These are phyloP conservation scores for Acrocalymma vagum DNA, from an alignment of 2,329 filamentous ascomycete genomes.

Conservation along the genomic window DNA sequence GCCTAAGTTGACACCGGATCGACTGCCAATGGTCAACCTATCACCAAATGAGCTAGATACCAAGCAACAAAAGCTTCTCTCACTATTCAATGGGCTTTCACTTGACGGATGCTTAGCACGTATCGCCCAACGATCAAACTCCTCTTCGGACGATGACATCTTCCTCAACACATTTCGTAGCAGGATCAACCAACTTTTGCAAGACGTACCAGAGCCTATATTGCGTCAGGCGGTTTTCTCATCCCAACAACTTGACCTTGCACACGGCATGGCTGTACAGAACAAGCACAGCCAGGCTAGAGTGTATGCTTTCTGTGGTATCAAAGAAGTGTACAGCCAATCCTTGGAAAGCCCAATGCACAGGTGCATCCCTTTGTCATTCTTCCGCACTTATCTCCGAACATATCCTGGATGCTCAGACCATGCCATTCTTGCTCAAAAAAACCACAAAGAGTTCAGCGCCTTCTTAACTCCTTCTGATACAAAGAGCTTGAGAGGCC, in stretches of 20 bases:
- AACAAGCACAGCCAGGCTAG: slow-evolving; percentile 42
- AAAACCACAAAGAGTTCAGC: slow-evolving; percentile 57
- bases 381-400: slow-evolving; percentile 55
- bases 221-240: slow-evolving; percentile 54
- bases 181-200: slow-evolving; percentile 46
- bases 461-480: slow-evolving; percentile 41
- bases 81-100: slow-evolving; percentile 34
- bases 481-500: slow-evolving; percentile 5
- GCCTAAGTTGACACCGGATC: slow-evolving; percentile 47
- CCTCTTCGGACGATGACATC: slow-evolving; percentile 24
- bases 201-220: slow-evolving; percentile 49
- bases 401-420: slow-evolving; percentile 55
- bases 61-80: slow-evolving; percentile 29
- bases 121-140: slow-evolving; percentile 36
- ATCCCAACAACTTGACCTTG: slow-evolving; percentile 47
- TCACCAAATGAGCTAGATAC: slow-evolving; percentile 33
- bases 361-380: slow-evolving; percentile 52
- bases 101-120: slow-evolving; percentile 39
- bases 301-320: slow-evolving; percentile 55
- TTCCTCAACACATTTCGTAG: slow-evolving; percentile 40
- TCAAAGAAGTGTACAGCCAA: slow-evolving; percentile 51
- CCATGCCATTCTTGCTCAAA: slow-evolving; percentile 53
- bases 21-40: slow-evolving; percentile 56
- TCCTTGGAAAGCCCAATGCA: slow-evolving; percentile 34
- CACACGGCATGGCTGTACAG: slow-evolving; percentile 28